Conservation (phyloP, 140 eudicot species). For the Oenanthe javanica region DNA sequence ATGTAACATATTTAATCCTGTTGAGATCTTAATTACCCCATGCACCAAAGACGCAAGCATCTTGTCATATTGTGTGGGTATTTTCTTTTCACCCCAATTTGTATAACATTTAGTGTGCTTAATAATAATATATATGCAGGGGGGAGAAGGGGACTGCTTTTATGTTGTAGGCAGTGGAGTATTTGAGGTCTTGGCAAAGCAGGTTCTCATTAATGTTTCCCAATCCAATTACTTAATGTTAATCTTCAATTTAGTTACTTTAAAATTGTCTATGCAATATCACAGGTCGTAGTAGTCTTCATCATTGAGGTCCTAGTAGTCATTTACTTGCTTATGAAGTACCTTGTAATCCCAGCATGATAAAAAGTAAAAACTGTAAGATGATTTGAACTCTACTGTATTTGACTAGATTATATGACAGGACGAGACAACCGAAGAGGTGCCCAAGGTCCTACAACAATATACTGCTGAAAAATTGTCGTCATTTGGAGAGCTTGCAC, state of each 20-base stretch:
- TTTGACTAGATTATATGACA: constrained; percentile 20
- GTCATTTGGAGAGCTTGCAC: constrained; percentile 97
- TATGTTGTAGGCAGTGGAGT: constrained; percentile 97
- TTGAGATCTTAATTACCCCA: neutral
- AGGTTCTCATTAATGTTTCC: constrained; percentile 34
- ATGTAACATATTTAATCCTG: neutral
- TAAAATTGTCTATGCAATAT: neutral
- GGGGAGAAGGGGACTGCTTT: constrained; percentile 99
- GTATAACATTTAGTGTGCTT: neutral
- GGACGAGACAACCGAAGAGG: constrained; percentile 78
- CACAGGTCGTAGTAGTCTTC: neutral
- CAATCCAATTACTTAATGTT: neutral
- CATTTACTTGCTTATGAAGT: neutral
- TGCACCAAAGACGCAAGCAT: neutral
- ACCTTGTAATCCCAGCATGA: neutral
- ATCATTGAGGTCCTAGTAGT: neutral
- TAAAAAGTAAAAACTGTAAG: neutral
- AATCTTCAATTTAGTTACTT: neutral
- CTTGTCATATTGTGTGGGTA: neutral
- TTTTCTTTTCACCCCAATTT: neutral
- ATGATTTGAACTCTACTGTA: neutral
- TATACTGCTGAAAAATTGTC: constrained; percentile 95
- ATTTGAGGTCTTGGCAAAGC: constrained; percentile 96
- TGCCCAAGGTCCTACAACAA: constrained; percentile 73
- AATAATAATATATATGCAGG: constrained; percentile 42